A percentile compares a stretch with the other conserved stretches of the same genome.
Conservation (phyloP, 139 green algal genomes). For the Chlorella vulgaris region DNA sequence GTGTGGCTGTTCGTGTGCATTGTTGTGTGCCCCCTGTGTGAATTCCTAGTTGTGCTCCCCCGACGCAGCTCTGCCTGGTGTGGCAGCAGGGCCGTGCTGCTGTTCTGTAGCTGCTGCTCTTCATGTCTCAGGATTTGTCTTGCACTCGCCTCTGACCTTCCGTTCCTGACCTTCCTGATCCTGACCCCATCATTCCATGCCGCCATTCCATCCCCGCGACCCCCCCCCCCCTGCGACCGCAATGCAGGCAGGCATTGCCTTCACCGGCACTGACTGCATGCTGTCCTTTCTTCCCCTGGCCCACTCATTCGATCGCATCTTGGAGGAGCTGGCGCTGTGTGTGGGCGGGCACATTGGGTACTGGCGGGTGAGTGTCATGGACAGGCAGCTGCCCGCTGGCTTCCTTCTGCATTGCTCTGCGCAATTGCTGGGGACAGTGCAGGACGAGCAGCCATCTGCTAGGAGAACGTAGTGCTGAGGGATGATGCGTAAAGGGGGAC, state of each 20-base stretch:
- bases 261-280: conserved; percentile 50
- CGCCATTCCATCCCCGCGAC: not conserved
- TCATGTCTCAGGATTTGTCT: no score
- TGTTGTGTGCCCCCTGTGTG: no score
- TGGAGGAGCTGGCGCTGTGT: conserved; percentile 61
- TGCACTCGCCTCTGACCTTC: no score
- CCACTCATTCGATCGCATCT: conserved; percentile 74
- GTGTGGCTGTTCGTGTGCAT: no score
- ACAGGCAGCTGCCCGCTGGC: not conserved
- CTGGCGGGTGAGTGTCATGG: conserved; percentile 44
- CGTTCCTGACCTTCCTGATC: no score
- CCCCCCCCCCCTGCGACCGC: not conserved
- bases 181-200: no score
- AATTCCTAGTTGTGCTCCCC: no score
- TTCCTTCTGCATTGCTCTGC: not conserved
- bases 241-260: conserved; percentile 16
- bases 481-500: no score
- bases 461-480: no score
- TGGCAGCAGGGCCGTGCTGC: no score
- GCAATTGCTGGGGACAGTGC: not conserved
- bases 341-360: conserved; percentile 69
- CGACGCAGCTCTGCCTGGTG: no score
- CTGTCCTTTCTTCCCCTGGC: conserved; percentile 75
- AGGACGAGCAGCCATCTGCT: not conserved
- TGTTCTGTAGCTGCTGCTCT: no score